A percentile compares a stretch with the other conserved stretches of the same genome.
Conservation (phyloP, 805 yeast genomes). For the Wickerhamomyces tratensis region DNA sequence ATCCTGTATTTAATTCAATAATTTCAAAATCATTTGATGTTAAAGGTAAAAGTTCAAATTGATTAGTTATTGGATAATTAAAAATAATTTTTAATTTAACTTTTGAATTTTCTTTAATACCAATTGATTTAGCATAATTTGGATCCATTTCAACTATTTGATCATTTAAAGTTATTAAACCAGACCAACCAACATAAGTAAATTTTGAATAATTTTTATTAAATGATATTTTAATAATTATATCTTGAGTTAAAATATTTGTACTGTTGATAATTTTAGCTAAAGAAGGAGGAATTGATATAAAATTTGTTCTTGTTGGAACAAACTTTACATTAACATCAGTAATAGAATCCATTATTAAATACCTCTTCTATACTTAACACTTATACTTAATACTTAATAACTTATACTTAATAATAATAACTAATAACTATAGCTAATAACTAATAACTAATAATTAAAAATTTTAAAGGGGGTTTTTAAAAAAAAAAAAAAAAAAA, state of each 20-base stretch:
- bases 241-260: conserved; percentile 44
- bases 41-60: conserved; percentile 70
- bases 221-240: conserved; percentile 36
- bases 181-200: conserved; percentile 60
- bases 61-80: conserved; percentile 40
- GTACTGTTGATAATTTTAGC: conserved; percentile 38
- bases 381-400: no score
- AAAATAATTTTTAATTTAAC: conserved; percentile 37
- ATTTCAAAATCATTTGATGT: conserved; percentile 83
- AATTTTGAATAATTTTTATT: conserved; percentile 12
- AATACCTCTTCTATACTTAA: no score
- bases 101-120: conserved; percentile 31
- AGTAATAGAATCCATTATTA: not conserved
- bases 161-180: conserved; percentile 31
- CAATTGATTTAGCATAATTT: conserved; percentile 43
- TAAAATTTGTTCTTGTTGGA: conserved; percentile 37
- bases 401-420: no score
- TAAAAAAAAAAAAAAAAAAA: no score
- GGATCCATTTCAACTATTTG: conserved; percentile 55
- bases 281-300: conserved; percentile 42
- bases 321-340: conserved; percentile 22
- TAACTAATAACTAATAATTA: no score
- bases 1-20: conserved; percentile 72
- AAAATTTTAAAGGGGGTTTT: no score
- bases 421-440: no score